A percentile compares a stretch with the other conserved stretches of the same genome.
Evolutionary conservation across 441 rosid genomes (phyloP).

Genomic region (Theobroma grandiflorum): DNA sequence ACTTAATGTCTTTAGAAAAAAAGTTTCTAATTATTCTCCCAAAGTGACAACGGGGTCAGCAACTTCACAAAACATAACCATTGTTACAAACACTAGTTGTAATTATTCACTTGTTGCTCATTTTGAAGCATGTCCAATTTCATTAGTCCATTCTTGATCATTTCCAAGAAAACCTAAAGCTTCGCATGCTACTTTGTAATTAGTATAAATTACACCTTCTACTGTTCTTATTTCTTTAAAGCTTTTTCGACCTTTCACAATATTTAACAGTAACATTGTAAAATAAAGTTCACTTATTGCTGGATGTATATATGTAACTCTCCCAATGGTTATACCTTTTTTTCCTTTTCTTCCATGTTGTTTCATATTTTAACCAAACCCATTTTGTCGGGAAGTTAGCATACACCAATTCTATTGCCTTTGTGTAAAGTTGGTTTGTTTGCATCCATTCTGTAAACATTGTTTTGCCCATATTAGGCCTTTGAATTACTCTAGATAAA

Average conservation of each 20-base stretch:
- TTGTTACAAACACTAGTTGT: too few relatives aligned
- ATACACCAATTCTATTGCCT: not conserved
- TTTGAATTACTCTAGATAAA: not conserved
- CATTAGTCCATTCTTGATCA: too few relatives aligned
- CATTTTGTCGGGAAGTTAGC: not conserved
- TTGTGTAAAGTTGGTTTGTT: not conserved
- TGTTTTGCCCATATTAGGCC: not conserved
- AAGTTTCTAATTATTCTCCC: too few relatives aligned
- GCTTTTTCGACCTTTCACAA: not conserved
- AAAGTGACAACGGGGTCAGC: too few relatives aligned
- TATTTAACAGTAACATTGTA: not conserved
- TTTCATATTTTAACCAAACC: not conserved
- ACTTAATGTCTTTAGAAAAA: too few relatives aligned
- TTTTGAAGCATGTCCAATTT: too few relatives aligned
- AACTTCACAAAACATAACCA: too few relatives aligned
- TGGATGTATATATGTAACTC: not conserved
- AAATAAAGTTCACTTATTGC: not conserved
- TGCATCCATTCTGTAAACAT: constrained; percentile 10
- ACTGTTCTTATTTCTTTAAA: not conserved
- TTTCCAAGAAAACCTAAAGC: not conserved
- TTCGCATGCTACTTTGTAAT: not conserved
- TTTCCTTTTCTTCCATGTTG: not conserved
- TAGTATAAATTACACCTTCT: not conserved
- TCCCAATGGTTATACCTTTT: not conserved
- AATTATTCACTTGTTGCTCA: too few relatives aligned